Conservation (phyloP, 305 asterid genomes). For the Striga hermonthica region DNA sequence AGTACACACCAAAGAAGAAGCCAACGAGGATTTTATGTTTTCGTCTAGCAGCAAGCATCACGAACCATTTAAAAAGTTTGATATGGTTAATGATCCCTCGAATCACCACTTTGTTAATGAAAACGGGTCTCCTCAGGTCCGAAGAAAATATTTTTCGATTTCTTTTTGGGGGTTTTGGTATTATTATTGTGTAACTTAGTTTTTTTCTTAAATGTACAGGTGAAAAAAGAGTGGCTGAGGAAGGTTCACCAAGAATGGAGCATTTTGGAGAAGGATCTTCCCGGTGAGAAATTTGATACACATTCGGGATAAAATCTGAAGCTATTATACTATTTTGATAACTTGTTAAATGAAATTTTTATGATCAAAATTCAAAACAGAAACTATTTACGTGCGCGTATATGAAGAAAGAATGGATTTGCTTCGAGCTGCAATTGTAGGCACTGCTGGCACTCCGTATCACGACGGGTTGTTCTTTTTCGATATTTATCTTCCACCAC, state of each 20-base stretch:
- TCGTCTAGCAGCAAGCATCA: conserved; percentile 42
- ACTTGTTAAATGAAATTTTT: conserved; percentile 5
- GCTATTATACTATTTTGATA: conserved; percentile 19
- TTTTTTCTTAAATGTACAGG: conserved; percentile 38
- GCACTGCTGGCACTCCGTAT: conserved; percentile 86
- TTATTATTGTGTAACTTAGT: conserved; percentile 6
- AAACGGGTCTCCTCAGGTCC: conserved; percentile 63
- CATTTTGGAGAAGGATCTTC: conserved; percentile 74
- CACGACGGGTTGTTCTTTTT: conserved; percentile 85
- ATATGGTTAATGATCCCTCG: conserved; percentile 68
- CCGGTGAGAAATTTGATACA: conserved; percentile 54
- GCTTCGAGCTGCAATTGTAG: conserved; percentile 74
- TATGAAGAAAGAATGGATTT: conserved; percentile 79
- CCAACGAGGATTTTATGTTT: conserved; percentile 30
- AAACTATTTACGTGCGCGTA: conserved; percentile 65
- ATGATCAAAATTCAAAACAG: conserved; percentile 46
- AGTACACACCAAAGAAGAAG: conserved; percentile 37
- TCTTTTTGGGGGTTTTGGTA: not conserved
- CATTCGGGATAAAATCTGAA: not conserved
- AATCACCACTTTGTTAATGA: conserved; percentile 76
- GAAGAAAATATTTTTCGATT: conserved; percentile 11
- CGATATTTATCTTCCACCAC: conserved; percentile 76
- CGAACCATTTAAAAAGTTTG: conserved; percentile 60
- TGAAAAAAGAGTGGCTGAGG: conserved; percentile 72
- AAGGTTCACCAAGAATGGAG: conserved; percentile 90